Base-by-base conservation (phyloP, 1,139 yeast genomes). In the Geotrichum restrictum region DNA sequence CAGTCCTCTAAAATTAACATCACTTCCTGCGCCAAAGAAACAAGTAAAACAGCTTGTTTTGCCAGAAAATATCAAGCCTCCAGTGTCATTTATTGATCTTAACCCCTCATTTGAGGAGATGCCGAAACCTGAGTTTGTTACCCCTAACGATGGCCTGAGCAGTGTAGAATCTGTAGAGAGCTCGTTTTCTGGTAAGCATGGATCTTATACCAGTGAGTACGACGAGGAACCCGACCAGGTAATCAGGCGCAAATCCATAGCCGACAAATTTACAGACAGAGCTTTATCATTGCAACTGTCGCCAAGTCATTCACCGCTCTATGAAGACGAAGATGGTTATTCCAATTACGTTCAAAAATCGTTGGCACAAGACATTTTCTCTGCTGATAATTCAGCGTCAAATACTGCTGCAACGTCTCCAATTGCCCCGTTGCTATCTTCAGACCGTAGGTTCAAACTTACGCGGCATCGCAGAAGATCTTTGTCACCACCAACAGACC, bases 301-400 rank as follows among this genome's bases (percentile, higher is more conserved):
- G 4, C 38, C 38, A 6, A 11, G 4, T n/a, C 38, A 39, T 21
- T 38, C 49, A 10, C 54, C 54, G 14, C 16, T 51, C 24, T 51
- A 51, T 29, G 54, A 51, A 38, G 54, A 51, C 24, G 54, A 51
- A 19, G 54, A 51, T 31, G 54, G 54, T 13, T 51, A 51, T 16
- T 40, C 38, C 1, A 47, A 46, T 36, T 47, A 34, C 22, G 34
- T 45, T 13, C 45, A 14, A 13, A 41, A 21, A 18, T 14, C 45
- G 3, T 4, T n/a, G 22, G 36, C 11, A n/a, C 10, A 13, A 6
- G 45, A 41, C 22, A 13, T 19, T 24, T 14, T 27, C 3, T 38
- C 41, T 10, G 31, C 32, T 14, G 32, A 10, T 14, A 27, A 6
- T 6, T 14, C 45, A 10, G 31, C 31, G 16, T 7, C 31, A 3